Base-by-base conservation (phyloP, 2,329 filamentous ascomycete genomes). In the Arthroderma uncinatum region DNA sequence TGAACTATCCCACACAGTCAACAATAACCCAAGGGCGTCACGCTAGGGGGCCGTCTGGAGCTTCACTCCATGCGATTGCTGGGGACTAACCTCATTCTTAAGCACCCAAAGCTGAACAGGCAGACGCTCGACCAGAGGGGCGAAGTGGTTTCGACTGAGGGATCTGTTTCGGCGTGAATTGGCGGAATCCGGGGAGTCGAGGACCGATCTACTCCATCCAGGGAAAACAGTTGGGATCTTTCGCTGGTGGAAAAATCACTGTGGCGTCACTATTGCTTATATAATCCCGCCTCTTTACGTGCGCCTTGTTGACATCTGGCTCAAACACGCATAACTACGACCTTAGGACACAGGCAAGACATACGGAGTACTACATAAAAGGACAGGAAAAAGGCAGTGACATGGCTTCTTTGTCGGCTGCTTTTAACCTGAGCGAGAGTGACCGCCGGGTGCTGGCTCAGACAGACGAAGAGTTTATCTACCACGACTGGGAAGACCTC, bases 401-500 rank as follows among this genome's bases (percentile, higher is more conserved):
- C 8, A 53, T 53, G 50, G 30, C 8, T 14, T 28, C 50, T 1
- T n/a, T 14, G 8, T 34, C 55, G 12, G n/a, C 53, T 37, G 71
- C 74, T 12, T 79, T 79, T 64, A 68, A 74, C 37, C 70, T 81
- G 40, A 81, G 76, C 2, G 70, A 73, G 39, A 68, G 74, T 55
- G 79, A 81, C 64, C 74, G 72, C 33, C 65, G 74, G 57, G 67
- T 79, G 25, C 70, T 81, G 14, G 67, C 76, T 2, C 76, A 75
- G 60, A 77, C 69, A 53, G 79, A 81, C 62, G 77, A 79, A 58
- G 74, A 80, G 56, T 81, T 76, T 62, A 65, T 76, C 48, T 69
- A 70, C 37, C 78, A 78, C 53, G 74, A 75, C 56, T 81, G 79
- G 79, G 70, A 76, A 8, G 72, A 80, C 40, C 67, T 81, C 23